A percentile compares a stretch with the other conserved stretches of the same genome.
phyloP scores from a whole-genome alignment of 306 rosid genomes.

The Vicia sativa region DNA sequence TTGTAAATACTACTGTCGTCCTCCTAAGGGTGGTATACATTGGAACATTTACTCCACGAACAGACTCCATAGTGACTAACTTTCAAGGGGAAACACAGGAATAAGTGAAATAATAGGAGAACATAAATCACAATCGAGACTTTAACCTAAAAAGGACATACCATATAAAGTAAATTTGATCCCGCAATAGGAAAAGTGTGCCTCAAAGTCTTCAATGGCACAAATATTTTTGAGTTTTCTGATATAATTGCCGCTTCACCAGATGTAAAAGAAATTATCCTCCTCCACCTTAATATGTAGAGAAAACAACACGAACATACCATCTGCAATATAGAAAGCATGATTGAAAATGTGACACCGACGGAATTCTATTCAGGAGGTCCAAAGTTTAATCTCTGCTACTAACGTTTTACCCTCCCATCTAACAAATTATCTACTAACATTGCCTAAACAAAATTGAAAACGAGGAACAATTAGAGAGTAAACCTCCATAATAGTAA shows the following conservation, averaged over 20 bases:
- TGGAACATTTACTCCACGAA: slow-evolving; percentile 98
- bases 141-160: slow-evolving; percentile 34
- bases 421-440: neutral
- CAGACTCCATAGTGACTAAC: slow-evolving; percentile 96
- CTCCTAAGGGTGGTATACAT: slow-evolving; percentile 97
- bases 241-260: slow-evolving; percentile 55
- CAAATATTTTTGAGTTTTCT: slow-evolving; percentile 59
- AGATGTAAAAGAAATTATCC: slow-evolving; percentile 66
- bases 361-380: too few species aligned
- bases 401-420: neutral
- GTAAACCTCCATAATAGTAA: too few species aligned
- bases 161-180: slow-evolving; percentile 94
- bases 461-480: neutral
- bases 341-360: slow-evolving; percentile 1
- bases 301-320: slow-evolving; percentile 78
- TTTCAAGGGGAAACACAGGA: slow-evolving; percentile 54
- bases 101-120: slow-evolving; percentile 28
- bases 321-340: slow-evolving; percentile 59
- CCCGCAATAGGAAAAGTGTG: slow-evolving; percentile 83
- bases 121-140: slow-evolving; percentile 2
- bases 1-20: slow-evolving; percentile 92
- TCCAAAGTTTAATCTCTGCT: too few species aligned
- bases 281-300: slow-evolving; percentile 67
- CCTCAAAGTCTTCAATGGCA: slow-evolving; percentile 73
- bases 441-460: neutral